phyloP scores from a whole-genome alignment of 306 rosid genomes.

The Fagus crenata region DNA sequence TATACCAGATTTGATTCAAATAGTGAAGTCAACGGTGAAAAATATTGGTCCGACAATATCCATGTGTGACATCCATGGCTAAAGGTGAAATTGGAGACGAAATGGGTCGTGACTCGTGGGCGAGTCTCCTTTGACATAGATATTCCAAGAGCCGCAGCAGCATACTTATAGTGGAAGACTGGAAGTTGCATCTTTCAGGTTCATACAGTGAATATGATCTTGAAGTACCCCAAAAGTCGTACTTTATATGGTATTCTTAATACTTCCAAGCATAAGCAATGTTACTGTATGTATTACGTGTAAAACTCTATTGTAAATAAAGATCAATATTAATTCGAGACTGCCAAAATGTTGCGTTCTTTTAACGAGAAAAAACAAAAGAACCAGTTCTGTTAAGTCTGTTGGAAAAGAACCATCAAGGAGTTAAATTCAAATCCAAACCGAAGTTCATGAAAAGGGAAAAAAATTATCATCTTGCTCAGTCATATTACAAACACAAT shows the following conservation, averaged over 20 bases:
- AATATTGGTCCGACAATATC: conserved; percentile 7
- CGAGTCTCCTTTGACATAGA: conserved; percentile 11
- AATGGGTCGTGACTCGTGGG: conserved; percentile 3
- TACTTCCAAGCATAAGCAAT: not conserved
- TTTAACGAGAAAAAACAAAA: not conserved
- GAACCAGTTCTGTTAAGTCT: no score
- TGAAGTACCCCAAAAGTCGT: not conserved
- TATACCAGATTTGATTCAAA: conserved; percentile 3
- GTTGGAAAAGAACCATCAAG: no score
- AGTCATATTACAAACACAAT: not conserved
- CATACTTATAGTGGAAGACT: conserved; percentile 9
- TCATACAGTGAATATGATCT: conserved; percentile 1
- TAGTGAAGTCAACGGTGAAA: not conserved
- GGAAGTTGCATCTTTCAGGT: conserved; percentile 10
- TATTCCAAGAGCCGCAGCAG: conserved; percentile 4
- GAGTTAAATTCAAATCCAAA: not conserved
- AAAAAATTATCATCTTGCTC: not conserved
- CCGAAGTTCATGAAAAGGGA: not conserved
- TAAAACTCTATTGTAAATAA: not conserved
- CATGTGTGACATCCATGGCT: not conserved
- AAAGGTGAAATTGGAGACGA: not conserved
- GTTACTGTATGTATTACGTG: not conserved
- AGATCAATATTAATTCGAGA: not conserved
- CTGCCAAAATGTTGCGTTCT: not conserved
- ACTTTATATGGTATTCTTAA: not conserved